Base-by-base conservation (phyloP, 495 filamentous ascomycete species). In the Penicillium canescens region DNA sequence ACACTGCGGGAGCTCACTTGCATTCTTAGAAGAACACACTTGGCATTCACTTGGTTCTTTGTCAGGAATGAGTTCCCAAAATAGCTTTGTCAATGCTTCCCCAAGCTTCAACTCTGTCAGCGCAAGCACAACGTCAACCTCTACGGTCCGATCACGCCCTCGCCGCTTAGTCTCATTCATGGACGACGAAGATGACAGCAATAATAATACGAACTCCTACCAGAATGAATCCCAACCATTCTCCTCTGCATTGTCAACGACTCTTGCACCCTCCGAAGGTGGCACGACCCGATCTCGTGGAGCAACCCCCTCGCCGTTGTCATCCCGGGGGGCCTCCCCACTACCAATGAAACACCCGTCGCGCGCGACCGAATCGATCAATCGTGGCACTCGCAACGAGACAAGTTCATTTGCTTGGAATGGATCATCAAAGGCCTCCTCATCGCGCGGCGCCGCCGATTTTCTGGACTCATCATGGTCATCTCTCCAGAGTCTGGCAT, bases 381-480 rank as follows among this genome's bases (percentile, higher is more conserved):
- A 54, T 52, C 63, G 58, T 21, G 43, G 43, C 38, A 36, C 48
- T 36, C 49, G 57, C 20, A 66, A 62, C 42, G 63, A 65, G 8
- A 55, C 54, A 42, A 50, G 51, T 37, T 68, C 70, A 13, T 56
- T 73, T 50, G 64, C 68, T 54, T 56, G 59, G 62, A 50, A 69
- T 62, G 59, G 56, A 55, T 53, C 61, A 26, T 57, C 55, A 34
- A 57, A 63, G 48, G 48, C 66, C 21, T 59, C 67, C 6, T 66
- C 71, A 23, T 72, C 75, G 23, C 66, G 62, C 34, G 63, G 66
- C 40, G 62, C 72, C 18, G 49, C 71, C 45, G 76, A 77, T 46
- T 72, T 82, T 46, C 59, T 80, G 48, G 79, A 78, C 48, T 72
- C 69, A 10, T 74, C 79, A 5, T 82, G 79, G 79, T 78, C 79